Conservation (phyloP, 2,329 filamentous ascomycete genomes). For the Colletotrichum sp. region DNA sequence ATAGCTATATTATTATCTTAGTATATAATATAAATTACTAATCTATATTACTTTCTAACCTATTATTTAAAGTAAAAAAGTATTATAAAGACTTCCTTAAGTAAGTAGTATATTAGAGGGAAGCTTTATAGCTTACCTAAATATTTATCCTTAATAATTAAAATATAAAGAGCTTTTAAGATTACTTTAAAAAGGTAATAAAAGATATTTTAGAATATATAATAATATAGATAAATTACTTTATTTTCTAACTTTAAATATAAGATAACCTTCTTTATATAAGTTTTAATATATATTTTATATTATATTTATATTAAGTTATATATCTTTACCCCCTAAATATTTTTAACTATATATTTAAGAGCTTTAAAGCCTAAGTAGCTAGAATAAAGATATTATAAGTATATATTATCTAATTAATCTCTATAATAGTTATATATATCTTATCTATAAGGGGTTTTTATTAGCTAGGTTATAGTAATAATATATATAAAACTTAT, state of each 20-base stretch:
- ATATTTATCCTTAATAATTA: not conserved
- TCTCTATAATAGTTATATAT: too few relatives aligned
- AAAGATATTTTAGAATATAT: too few relatives aligned
- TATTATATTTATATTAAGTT: not conserved
- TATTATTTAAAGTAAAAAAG: too few relatives aligned
- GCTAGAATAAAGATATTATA: not conserved
- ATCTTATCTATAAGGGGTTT: too few relatives aligned
- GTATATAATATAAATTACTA: too few relatives aligned
- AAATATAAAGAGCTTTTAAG: fast-evolving
- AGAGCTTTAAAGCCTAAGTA: not conserved
- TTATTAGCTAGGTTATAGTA: too few relatives aligned
- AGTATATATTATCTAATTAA: too few relatives aligned
- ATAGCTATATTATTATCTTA: not conserved
- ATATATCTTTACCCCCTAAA: not conserved
- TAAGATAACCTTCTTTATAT: not conserved
- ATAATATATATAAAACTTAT: too few relatives aligned
- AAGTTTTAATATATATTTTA: not conserved
- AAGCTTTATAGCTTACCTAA: not conserved
- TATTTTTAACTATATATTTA: not conserved
- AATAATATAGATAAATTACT: too few relatives aligned
- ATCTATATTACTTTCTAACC: too few relatives aligned
- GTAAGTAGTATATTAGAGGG: fast-evolving
- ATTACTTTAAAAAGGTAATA: not conserved
- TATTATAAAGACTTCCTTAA: too few relatives aligned
- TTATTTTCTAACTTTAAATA: too few relatives aligned